Percentiles rank a stretch among this genome's conserved stretches.
Evolutionary conservation across 2,329 filamentous ascomycete genomes (phyloP).

Genomic region (Paraphoma chrysanthemicola): DNA sequence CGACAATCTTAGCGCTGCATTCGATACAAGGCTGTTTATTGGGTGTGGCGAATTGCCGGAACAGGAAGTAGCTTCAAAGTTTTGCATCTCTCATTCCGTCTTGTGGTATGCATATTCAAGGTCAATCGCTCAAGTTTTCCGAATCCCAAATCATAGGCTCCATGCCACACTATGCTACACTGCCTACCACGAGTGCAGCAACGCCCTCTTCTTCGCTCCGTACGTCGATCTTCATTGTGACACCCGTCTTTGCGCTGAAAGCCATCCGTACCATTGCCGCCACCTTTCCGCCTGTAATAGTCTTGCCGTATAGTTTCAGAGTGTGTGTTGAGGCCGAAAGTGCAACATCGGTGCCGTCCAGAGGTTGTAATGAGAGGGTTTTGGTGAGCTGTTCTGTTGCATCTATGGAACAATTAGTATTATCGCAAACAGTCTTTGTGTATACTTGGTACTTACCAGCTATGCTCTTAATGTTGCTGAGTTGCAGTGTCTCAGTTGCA

Average conservation of each 20-base stretch:
- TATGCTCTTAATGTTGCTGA: conserved; percentile 89
- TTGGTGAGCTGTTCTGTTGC: conserved; percentile 91
- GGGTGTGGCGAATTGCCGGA: not conserved
- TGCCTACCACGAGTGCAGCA: conserved; percentile 81
- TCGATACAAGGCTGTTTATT: not conserved
- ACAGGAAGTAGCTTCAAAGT: not conserved
- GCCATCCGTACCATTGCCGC: conserved; percentile 91
- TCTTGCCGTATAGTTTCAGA: conserved; percentile 96
- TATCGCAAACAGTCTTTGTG: not conserved
- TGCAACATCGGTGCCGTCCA: conserved; percentile 92
- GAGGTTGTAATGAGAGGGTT: conserved; percentile 85
- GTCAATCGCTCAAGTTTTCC: not conserved
- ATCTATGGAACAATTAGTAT: conserved; percentile 61
- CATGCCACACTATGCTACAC: conserved; percentile 68
- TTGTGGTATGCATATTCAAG: not conserved
- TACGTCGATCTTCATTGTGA: conserved; percentile 94
- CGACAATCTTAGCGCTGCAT: not conserved
- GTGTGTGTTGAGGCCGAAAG: conserved; percentile 90
- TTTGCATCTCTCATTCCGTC: not conserved
- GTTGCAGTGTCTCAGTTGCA: conserved; percentile 87
- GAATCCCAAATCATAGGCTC: not conserved
- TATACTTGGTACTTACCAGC: conserved; percentile 67
- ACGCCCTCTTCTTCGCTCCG: conserved; percentile 93
- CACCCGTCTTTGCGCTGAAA: conserved; percentile 87
- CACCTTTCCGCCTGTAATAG: conserved; percentile 86